phyloP scores from a whole-genome alignment of 2,329 filamentous ascomycete species.

The Fusarium sp. region DNA sequence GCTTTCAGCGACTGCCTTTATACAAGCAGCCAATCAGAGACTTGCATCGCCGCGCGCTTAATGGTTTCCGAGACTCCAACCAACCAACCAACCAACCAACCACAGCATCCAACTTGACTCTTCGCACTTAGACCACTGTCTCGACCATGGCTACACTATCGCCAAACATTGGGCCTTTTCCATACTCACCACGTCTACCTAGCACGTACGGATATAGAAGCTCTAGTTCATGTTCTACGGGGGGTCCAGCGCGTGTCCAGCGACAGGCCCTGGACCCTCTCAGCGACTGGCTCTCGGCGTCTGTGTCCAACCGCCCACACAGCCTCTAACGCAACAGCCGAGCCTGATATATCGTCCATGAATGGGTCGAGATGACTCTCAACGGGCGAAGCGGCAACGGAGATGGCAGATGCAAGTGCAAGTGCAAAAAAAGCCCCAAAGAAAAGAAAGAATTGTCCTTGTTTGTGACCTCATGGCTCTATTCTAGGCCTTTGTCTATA shows the following conservation, averaged over 20 bases:
- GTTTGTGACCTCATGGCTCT: conserved; percentile 31
- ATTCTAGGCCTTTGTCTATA: conserved; percentile 17
- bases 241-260: conserved; percentile 31
- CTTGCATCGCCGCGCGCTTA: conserved; percentile 42
- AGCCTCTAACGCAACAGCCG: conserved; percentile 26
- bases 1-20: conserved; percentile 11
- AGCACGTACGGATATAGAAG: conserved; percentile 2
- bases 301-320: conserved; percentile 28
- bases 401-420: not conserved
- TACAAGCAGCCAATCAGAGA: conserved; percentile 37
- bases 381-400: conserved; percentile 24
- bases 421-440: not conserved
- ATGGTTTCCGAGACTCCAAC: conserved; percentile 42
- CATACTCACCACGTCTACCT: not conserved
- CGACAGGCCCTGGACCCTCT: conserved; percentile 26
- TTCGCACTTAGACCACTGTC: conserved; percentile 14
- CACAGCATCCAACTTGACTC: conserved; percentile 17
- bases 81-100: conserved; percentile 46
- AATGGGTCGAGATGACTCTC: conserved; percentile 36
- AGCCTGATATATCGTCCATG: conserved; percentile 24
- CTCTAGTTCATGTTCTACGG: conserved; percentile 6
- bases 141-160: conserved; percentile 23
- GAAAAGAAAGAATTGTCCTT: conserved; percentile 8
- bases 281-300: conserved; percentile 39
- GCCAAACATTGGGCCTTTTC: conserved; percentile 29